These are phyloP conservation scores for Aspergillus mulundensis DNA, from an alignment of 495 filamentous ascomycete genomes.

Conservation along the genomic window DNA sequence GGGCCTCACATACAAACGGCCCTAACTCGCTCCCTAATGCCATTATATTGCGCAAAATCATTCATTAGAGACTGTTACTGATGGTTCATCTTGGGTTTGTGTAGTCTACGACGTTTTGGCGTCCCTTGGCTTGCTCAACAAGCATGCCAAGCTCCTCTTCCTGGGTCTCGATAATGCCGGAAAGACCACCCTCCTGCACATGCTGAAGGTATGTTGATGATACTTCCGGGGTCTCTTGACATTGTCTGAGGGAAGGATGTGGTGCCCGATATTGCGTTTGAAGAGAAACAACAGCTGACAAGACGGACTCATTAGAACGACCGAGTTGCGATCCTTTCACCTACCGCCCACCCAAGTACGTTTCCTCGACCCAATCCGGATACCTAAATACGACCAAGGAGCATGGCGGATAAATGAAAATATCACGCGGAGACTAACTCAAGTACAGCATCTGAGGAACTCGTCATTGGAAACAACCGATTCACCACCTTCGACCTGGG, in stretches of 20 bases:
- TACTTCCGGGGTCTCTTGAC: not conserved
- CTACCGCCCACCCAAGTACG: conserved; percentile 84
- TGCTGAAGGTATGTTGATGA: conserved; percentile 74
- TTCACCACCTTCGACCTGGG: conserved; percentile 98
- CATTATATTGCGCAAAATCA: not conserved
- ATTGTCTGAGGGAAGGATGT: not conserved
- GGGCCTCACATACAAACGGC: not conserved
- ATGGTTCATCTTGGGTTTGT: conserved; percentile 9
- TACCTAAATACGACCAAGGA: not conserved
- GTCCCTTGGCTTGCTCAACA: conserved; percentile 87
- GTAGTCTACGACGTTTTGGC: conserved; percentile 91
- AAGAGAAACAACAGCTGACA: conserved; percentile 13
- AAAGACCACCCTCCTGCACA: conserved; percentile 90
- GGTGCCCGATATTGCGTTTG: not conserved
- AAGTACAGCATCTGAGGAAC: conserved; percentile 78
- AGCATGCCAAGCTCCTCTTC: conserved; percentile 92
- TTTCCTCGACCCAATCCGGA: conserved; percentile 15
- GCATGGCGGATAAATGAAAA: not conserved
- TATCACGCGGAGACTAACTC: conserved; percentile 3
- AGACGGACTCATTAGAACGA: conserved; percentile 60
- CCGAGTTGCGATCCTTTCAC: conserved; percentile 87
- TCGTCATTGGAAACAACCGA: conserved; percentile 90
- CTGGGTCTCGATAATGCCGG: conserved; percentile 96
- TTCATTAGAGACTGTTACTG: conserved; percentile 1
- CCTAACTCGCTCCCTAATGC: not conserved